These are phyloP conservation scores for Carex arenaria DNA, from an alignment of 202 grass and related monocot genomes.

Conservation along the genomic window DNA sequence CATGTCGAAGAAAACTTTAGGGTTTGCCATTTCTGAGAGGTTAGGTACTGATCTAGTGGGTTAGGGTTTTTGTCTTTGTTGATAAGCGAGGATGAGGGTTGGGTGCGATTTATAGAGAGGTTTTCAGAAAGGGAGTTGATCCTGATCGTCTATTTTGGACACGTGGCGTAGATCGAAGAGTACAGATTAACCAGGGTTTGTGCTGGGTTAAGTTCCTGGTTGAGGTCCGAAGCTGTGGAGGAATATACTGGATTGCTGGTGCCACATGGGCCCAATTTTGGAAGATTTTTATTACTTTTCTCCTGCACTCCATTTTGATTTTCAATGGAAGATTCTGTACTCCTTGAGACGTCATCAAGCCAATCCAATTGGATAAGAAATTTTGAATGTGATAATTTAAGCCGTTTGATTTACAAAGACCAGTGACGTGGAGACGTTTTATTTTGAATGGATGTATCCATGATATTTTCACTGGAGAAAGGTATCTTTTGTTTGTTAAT, in stretches of 20 bases:
- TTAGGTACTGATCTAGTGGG: not conserved
- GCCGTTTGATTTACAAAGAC: not conserved
- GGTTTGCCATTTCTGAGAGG: slow-evolving; percentile 12
- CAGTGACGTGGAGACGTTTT: not conserved
- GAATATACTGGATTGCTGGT: slow-evolving; percentile 19
- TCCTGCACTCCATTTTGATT: not conserved
- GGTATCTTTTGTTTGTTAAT: not conserved
- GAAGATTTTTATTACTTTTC: not conserved
- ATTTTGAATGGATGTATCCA: not conserved
- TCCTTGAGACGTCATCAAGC: not conserved
- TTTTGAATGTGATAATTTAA: not conserved
- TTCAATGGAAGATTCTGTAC: not conserved
- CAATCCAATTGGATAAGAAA: not conserved
- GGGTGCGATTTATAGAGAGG: not conserved
- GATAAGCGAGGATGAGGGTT: not conserved
- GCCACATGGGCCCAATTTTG: slow-evolving; percentile 11
- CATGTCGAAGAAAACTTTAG: slow-evolving; percentile 39
- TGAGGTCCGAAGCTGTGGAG: slow-evolving; percentile 12
- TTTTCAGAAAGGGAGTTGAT: not conserved
- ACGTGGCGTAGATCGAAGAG: not conserved
- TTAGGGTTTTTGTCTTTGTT: slow-evolving; percentile 20
- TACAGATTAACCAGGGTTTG: slow-evolving; percentile 18
- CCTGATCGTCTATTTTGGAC: not conserved
- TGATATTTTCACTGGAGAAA: not conserved
- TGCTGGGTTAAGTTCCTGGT: slow-evolving; percentile 11